These are phyloP conservation scores for Sanghuangporus sanghuang DNA, from an alignment of 1,284 basidiomycete species.

Conservation along the genomic window DNA sequence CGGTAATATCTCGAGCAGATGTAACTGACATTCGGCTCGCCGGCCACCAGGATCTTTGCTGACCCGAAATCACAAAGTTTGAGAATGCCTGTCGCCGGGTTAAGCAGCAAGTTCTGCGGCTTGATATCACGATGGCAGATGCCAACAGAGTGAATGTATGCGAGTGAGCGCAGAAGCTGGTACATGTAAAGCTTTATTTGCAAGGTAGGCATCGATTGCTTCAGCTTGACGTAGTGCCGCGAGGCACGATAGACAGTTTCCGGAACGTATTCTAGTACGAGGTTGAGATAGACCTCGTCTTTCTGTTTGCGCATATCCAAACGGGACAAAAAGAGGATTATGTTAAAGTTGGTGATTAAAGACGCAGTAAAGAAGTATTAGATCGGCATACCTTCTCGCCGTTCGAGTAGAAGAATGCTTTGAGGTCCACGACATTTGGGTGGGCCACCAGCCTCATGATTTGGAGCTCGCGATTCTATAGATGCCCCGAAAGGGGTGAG, in stretches of 20 bases:
- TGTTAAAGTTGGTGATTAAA: slow-evolving; percentile 1
- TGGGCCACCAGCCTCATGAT: slow-evolving; percentile 98
- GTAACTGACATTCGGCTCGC: slow-evolving; percentile 99
- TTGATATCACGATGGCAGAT: slow-evolving; percentile 99
- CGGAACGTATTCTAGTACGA: slow-evolving; percentile 98
- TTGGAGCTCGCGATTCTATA: slow-evolving; percentile 97
- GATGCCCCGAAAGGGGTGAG: slow-evolving; percentile 16
- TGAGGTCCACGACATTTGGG: slow-evolving; percentile 97
- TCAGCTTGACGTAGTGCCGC: slow-evolving; percentile 98
- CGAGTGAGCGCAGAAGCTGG: slow-evolving; percentile 93
- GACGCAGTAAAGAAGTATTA: not conserved
- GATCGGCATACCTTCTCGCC: slow-evolving; percentile 83
- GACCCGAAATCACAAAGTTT: slow-evolving; percentile 99
- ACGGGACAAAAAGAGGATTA: slow-evolving; percentile 1
- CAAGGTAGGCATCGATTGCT: slow-evolving; percentile 99
- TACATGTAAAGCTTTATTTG: slow-evolving; percentile 99
- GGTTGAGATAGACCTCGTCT: slow-evolving; percentile 99
- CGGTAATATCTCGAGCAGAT: slow-evolving; percentile 99
- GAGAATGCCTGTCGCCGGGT: slow-evolving; percentile 93
- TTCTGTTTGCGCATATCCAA: slow-evolving; percentile 52
- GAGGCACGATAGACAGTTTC: slow-evolving; percentile 99
- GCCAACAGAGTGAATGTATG: slow-evolving; percentile 97
- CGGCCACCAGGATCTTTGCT: slow-evolving; percentile 96
- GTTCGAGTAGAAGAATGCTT: slow-evolving; percentile 98
- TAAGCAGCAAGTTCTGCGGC: slow-evolving; percentile 96